Conservation (phyloP, 352 stramenopile species). For the Globisporangium heterothallicum region DNA sequence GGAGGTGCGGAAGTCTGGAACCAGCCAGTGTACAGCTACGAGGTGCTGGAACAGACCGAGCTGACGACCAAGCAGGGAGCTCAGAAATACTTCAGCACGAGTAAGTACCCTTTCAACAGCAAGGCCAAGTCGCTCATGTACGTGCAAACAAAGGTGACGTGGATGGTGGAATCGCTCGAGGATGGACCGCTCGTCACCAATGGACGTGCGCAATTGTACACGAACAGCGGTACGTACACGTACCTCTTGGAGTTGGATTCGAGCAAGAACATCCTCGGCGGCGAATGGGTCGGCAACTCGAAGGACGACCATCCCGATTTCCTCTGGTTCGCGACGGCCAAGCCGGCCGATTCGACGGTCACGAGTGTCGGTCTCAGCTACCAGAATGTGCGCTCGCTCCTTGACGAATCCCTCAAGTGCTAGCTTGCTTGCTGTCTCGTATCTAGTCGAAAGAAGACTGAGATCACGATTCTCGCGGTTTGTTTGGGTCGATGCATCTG, state of each 20-base stretch:
- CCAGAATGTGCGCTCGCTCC: slow-evolving; percentile 19
- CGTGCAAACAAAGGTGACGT: slow-evolving; percentile 34
- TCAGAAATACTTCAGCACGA: slow-evolving; percentile 31
- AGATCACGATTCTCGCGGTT: not conserved
- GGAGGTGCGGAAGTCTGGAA: slow-evolving; percentile 5
- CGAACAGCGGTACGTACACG: slow-evolving; percentile 25
- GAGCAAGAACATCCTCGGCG: slow-evolving; percentile 28
- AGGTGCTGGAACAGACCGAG: slow-evolving; percentile 7
- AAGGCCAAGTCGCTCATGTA: slow-evolving; percentile 36
- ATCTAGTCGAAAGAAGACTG: not conserved
- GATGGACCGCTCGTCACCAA: slow-evolving; percentile 29
- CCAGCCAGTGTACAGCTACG: slow-evolving; percentile 3
- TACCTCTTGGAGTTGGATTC: slow-evolving; percentile 41
- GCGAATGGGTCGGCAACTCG: slow-evolving; percentile 37
- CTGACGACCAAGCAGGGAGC: slow-evolving; percentile 25
- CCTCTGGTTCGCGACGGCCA: slow-evolving; percentile 26
- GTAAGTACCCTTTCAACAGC: slow-evolving; percentile 48
- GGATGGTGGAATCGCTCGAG: slow-evolving; percentile 37
- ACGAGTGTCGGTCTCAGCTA: slow-evolving; percentile 29
- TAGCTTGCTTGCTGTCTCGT: not conserved
- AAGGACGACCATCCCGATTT: slow-evolving; percentile 33
- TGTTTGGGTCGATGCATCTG: not conserved
- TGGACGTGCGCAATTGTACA: slow-evolving; percentile 21
- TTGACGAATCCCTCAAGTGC: slow-evolving; percentile 13
- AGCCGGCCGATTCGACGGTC: slow-evolving; percentile 23